Base-by-base conservation (phyloP, 768 basidiomycete species). In the Boletellus ananiceps region DNA sequence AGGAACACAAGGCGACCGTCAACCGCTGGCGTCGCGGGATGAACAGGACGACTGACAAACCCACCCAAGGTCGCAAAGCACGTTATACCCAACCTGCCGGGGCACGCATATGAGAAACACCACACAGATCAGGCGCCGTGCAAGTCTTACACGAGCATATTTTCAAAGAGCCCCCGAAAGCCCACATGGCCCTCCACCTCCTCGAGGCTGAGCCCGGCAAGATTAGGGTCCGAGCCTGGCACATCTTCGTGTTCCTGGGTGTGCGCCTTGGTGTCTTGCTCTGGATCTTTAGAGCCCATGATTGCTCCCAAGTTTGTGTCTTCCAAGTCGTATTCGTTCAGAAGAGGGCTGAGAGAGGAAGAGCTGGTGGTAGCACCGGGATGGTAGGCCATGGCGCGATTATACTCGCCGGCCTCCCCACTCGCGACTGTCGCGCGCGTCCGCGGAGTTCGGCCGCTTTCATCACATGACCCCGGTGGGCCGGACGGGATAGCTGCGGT, bases 51-150 rank as follows among this genome's bases (percentile, higher is more conserved):
- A 57, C 65, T 61, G 31, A 67, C 65, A 33, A 67, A 67, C 41
- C 65, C 67, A 39, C 65, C 65, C 37, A 67, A 35, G 5, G 65
- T 58, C 36, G 67, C 67, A 46, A 67, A 68, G 35, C 55, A 63
- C 5, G 65, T 64, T 52, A 68, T 52, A 19, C 65, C 62, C 49
- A 68, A 58, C 47, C 65, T 67, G 36, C 9, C 34, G 33, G 31
- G 15, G 12, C 16, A 19, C 25, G 23, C 43, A 11, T 12, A 43
- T 51, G 36, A 54, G 46, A 40, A 25, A 25, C 23, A 25, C 6
- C 23, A 25, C 23, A 25, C 23, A 29, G 29, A 16, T 36, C 12
- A 18, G 11, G 31, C 18, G 0, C 31, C 11, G 36, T 14, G 19
- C 31, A 27, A 3, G 32, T 43, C 64, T 57, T 53, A 68, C 65